phyloP scores from a whole-genome alignment of 2,329 filamentous ascomycete species.

The Cyphellophora attinorum region DNA sequence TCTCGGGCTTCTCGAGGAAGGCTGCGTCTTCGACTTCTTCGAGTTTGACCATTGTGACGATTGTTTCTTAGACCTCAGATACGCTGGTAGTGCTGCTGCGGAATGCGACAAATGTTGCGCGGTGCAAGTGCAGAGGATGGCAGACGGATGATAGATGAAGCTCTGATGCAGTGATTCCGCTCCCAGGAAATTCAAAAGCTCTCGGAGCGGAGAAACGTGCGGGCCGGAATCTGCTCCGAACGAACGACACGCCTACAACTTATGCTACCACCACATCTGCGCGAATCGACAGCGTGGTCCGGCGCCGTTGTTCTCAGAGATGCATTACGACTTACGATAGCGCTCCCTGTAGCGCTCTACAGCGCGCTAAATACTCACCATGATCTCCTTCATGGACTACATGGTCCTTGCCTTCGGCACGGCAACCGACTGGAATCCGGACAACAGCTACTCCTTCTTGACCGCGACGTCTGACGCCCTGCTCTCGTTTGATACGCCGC shows the following conservation, averaged over 20 bases:
- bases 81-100: too few species aligned
- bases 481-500: conserved; percentile 78
- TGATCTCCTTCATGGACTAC: conserved; percentile 97
- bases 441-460: conserved; percentile 83
- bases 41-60: conserved; percentile 78
- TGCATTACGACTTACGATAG: conserved; percentile 11
- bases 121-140: too few species aligned
- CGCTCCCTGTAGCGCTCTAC: conserved; percentile 8
- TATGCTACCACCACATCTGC: too few species aligned
- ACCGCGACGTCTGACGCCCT: conserved; percentile 78
- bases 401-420: conserved; percentile 84
- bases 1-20: conserved; percentile 65
- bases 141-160: too few species aligned
- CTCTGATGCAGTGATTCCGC: too few species aligned
- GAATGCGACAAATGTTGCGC: too few species aligned
- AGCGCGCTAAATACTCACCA: too few species aligned
- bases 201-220: conserved; percentile 1
- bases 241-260: too few species aligned
- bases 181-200: conserved; percentile 1
- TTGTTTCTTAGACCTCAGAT: too few species aligned
- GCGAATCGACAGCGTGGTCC: too few species aligned
- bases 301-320: too few species aligned
- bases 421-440: conserved; percentile 76
- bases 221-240: conserved; percentile 1
- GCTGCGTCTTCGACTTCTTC: conserved; percentile 96